Base-by-base conservation (phyloP, 208 protist genomes). In the Acanthamoeba healyi region DNA sequence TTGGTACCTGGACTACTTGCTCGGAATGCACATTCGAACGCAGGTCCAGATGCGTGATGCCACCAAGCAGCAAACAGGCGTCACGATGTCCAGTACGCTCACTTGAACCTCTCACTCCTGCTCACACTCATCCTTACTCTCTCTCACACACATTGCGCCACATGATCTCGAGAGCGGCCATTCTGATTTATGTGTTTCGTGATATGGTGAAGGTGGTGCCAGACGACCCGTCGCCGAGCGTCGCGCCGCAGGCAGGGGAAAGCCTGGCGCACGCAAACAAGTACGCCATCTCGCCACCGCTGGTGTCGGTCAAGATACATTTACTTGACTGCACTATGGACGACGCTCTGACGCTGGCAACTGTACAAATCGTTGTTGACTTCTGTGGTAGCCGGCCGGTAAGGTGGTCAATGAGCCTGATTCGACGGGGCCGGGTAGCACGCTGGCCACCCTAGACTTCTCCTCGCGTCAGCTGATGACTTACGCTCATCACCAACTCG, bases 1-100 rank as follows among this genome's bases (percentile, higher is more conserved):
- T 9, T 87, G 79, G 79, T 87, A 87, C 40, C 32, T 87, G 79
- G 79, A 87, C 49, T 87, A 87, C 44, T 24, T 87, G 19, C 49
- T 87, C 49, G 42, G 46, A 36, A 61, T 87, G 79, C 79, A 87
- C 32, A 36, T 87, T 6, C 42, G 49, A 19, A 87, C 42, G 46
- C 79, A 87, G 32, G 42, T 87, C 42, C 46, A 87, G 15, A 87
- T 87, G 79, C 42, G 79, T 2, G 79, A 87, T 26, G 36, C 46
- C 42, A 36, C 79, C 46, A 87, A 61, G 49, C 44, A 61, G 36
- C n/a, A 44, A 26, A 61, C 79, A 4, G 46, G 79, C 49, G 29
- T 26, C 36, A 32, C 79, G 10, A 54, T 87, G 29, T 61, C 79
- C 32, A 63, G 79, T 87, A 87, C 46, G 44, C 6, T 14, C 17